A percentile compares a stretch with the other conserved stretches of the same genome.
Evolutionary conservation across 1,139 yeast species (phyloP).

Genomic region (Pneumocystis sp.): DNA sequence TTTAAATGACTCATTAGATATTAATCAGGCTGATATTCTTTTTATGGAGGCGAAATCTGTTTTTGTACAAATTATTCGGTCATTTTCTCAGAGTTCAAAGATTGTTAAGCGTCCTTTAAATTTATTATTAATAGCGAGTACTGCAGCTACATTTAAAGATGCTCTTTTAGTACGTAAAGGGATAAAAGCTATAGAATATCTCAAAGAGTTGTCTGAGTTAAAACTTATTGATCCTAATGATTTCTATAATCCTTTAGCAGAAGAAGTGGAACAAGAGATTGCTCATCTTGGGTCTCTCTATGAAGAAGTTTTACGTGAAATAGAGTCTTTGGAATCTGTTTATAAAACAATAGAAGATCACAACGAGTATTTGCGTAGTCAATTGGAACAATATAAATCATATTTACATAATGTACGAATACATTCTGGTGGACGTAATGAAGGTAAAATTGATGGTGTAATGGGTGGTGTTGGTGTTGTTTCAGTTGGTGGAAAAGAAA

Average conservation of each 20-base stretch:
- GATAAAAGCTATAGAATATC: constrained; percentile 24
- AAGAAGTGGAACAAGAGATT: constrained; percentile 27
- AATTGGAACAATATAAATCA: constrained; percentile 27
- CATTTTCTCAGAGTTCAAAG: constrained; percentile 24
- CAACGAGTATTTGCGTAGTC: constrained; percentile 26
- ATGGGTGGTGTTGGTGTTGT: constrained; percentile 15
- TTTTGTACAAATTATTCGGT: constrained; percentile 27
- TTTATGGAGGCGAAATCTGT: constrained; percentile 28
- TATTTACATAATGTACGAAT: constrained; percentile 27
- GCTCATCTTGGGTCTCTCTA: constrained; percentile 26
- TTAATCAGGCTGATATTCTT: constrained; percentile 25
- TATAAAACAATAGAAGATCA: constrained; percentile 26
- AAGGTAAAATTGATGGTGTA: constrained; percentile 12
- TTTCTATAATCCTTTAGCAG: constrained; percentile 22
- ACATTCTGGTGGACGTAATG: constrained; percentile 23
- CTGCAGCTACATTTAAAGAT: constrained; percentile 23
- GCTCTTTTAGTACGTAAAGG: constrained; percentile 26
- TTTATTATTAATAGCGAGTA: constrained; percentile 23
- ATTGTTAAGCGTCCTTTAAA: constrained; percentile 22
- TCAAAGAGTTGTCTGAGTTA: constrained; percentile 22
- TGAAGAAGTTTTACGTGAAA: constrained; percentile 25
- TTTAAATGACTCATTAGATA: constrained; percentile 20
- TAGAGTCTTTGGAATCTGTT: constrained; percentile 24
- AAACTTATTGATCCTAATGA: constrained; percentile 17
- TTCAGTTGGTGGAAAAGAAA: constrained; percentile 17